Evolutionary conservation across 495 filamentous ascomycete genomes (phyloP).

Genomic region (Xylaria bambusicola): DNA sequence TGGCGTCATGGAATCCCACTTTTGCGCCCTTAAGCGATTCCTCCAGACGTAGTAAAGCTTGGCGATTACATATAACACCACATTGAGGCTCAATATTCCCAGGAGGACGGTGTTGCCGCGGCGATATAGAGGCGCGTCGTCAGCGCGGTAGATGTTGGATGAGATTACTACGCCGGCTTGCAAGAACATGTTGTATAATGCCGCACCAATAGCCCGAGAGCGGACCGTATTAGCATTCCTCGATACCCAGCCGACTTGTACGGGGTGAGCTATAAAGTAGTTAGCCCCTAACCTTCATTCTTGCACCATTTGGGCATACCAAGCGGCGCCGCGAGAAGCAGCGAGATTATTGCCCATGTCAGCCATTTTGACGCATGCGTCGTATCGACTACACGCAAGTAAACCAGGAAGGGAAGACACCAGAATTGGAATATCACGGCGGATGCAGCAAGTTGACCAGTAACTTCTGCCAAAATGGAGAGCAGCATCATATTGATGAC

Average conservation of each 20-base stretch:
- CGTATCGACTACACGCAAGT: slow-evolving; percentile 50
- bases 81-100: slow-evolving; percentile 53
- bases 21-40: slow-evolving; percentile 46
- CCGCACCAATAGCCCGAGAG: slow-evolving; percentile 63
- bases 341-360: slow-evolving; percentile 56
- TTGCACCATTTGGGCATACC: slow-evolving; percentile 38
- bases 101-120: slow-evolving; percentile 68
- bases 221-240: slow-evolving; percentile 65
- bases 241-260: slow-evolving; percentile 67
- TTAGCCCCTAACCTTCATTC: not conserved
- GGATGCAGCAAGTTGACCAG: slow-evolving; percentile 51
- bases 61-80: slow-evolving; percentile 55
- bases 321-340: slow-evolving; percentile 60
- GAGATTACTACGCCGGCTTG: slow-evolving; percentile 63
- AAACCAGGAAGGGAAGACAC: slow-evolving; percentile 59
- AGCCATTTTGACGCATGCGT: slow-evolving; percentile 53
- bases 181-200: slow-evolving; percentile 75
- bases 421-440: slow-evolving; percentile 53
- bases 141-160: slow-evolving; percentile 57
- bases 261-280: slow-evolving; percentile 48
- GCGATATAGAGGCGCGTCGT: slow-evolving; percentile 67
- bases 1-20: slow-evolving; percentile 59
- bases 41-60: slow-evolving; percentile 66
- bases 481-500: slow-evolving; percentile 49
- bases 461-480: slow-evolving; percentile 53